Base-by-base conservation (phyloP, 2,329 filamentous ascomycete species). In the Stylonectria norvegica region DNA sequence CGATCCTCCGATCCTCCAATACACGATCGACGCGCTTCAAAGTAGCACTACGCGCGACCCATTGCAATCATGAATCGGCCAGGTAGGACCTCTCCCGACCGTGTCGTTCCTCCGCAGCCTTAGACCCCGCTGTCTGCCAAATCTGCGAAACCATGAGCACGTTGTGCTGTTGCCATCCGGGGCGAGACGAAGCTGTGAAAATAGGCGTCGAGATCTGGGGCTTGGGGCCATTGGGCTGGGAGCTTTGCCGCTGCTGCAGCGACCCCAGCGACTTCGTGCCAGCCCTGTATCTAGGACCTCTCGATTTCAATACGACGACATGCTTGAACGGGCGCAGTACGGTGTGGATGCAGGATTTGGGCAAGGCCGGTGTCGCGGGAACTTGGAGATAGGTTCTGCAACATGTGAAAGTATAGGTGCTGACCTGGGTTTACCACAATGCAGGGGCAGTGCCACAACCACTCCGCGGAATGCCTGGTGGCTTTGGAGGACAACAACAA, bases 381-480 rank as follows among this genome's bases (percentile, higher is more conserved):
- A 40, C 37, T 38, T 36, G 30, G 34, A 42, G 40, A 37, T 43
- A 38, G 25, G 34, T 38, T 45, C 33, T 45, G 39, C 38, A 44
- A 43, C 29, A 31, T 46, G 45, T 46, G 45, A 43, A 36, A 46
- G 48, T 43, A 45, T 18, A 47, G 45, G 46, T 31, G 56, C 60
- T 63, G 57, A 63, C 58, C 35, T 48, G 43, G 43, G 37, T 47
- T 19, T 32, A 37, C 47, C 44, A 33, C 41, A 55, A 38, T 39
- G 46, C 61, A 79, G 76, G 75, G 65, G 71, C 75, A 58, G 73
- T 78, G 68, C 79, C 78, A 54, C 80, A 81, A 65, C 70, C 76
- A 57, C 62, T 83, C 55, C 76, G 79, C 54, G 76, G 78, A 55
- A 73, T 83, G 65, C 79, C 79, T 38, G 72, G 71, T 55, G 75